A percentile compares a stretch with the other conserved stretches of the same genome.
Conservation (phyloP, 2,329 filamentous ascomycete species). For the Neonectria punicea region DNA sequence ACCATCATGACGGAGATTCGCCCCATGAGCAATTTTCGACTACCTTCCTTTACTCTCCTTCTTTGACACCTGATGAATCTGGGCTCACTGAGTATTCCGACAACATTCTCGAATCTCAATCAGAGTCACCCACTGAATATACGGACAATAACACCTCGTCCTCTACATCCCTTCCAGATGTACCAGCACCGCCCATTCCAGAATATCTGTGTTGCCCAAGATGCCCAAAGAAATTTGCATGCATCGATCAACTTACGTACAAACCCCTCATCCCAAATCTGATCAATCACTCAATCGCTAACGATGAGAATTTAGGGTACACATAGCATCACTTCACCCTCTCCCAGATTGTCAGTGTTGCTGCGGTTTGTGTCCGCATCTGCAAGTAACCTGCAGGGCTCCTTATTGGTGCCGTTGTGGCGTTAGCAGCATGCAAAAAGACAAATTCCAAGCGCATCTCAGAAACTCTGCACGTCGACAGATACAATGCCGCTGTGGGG, state of each 20-base stretch:
- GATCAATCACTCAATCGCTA: neutral
- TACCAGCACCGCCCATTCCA: neutral
- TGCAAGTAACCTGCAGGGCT: neutral
- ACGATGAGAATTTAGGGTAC: neutral
- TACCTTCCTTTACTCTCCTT: neutral
- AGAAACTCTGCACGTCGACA: neutral
- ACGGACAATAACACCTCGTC: neutral
- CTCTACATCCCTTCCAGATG: neutral
- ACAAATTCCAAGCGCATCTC: neutral
- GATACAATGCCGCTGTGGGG: neutral
- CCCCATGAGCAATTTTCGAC: neutral
- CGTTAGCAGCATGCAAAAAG: neutral
- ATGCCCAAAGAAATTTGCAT: neutral
- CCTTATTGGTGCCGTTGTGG: neutral
- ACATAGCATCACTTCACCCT: neutral
- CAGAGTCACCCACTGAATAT: neutral
- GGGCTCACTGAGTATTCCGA: neutral
- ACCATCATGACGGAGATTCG: neutral
- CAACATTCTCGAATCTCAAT: neutral
- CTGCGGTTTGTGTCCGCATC: neutral
- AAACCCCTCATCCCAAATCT: neutral
- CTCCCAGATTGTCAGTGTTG: neutral
- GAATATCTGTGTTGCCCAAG: neutral
- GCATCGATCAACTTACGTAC: neutral
- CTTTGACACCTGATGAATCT: neutral